A percentile compares a stretch with the other conserved stretches of the same genome.
Evolutionary conservation across 78 protist species (phyloP).

Genomic region (Dictyostelium intermedium): DNA sequence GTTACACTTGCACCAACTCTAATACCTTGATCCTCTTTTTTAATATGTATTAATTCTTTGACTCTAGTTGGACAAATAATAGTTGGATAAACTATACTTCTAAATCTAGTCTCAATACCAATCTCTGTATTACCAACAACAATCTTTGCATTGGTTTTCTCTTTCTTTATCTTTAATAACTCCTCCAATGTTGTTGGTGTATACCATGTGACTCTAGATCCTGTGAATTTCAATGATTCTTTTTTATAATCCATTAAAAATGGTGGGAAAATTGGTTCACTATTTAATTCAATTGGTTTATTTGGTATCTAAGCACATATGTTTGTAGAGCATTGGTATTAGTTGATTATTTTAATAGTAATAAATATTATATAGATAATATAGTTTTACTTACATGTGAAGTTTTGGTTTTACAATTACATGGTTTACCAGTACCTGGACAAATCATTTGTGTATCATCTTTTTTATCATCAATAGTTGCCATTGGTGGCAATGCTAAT

Average conservation of each 20-base stretch:
- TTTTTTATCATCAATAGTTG: background rate
- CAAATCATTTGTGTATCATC: background rate
- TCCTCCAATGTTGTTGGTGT: conserved; percentile 80
- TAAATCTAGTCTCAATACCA: conserved; percentile 86
- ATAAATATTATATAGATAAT: background rate
- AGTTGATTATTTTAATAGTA: no score
- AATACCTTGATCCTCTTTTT: conserved; percentile 28
- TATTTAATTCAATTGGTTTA: conserved; percentile 44
- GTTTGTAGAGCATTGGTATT: no score
- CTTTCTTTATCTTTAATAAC: conserved; percentile 21
- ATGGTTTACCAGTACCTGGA: conserved; percentile 78
- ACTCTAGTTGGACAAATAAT: conserved; percentile 66
- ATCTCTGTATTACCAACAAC: conserved; percentile 92
- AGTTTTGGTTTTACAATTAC: conserved; percentile 62
- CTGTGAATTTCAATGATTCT: conserved; percentile 12
- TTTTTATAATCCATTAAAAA: conserved; percentile 25
- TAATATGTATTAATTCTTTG: conserved; percentile 51
- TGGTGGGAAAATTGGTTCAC: conserved; percentile 89
- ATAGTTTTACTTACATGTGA: conserved; percentile 11
- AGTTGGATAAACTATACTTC: conserved; percentile 45
- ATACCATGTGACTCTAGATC: conserved; percentile 79
- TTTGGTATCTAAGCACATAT: conserved; percentile 68
- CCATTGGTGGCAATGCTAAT: conserved; percentile 14
- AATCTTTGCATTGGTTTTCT: conserved; percentile 71
- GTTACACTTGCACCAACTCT: conserved; percentile 79